A percentile compares a stretch with the other conserved stretches of the same genome.
These are phyloP conservation scores for Pisolithus albus DNA, from an alignment of 768 basidiomycete species.

Conservation along the genomic window DNA sequence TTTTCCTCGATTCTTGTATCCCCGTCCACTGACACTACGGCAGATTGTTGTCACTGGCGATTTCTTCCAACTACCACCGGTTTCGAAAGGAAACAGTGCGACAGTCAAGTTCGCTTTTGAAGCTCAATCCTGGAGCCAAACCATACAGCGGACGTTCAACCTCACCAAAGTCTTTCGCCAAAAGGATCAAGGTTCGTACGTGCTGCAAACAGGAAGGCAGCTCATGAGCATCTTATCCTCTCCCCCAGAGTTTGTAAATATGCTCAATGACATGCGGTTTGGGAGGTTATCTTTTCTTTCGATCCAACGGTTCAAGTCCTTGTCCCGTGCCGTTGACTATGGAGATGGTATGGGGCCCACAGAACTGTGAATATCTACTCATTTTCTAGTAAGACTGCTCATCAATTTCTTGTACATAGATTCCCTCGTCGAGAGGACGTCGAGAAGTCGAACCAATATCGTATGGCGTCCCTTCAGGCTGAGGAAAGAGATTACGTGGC, in stretches of 20 bases:
- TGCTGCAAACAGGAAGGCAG: not conserved
- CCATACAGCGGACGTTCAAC: conserved; percentile 80
- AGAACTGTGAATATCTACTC: conserved; percentile 61
- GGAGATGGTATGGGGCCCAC: conserved; percentile 82
- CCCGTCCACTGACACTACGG: conserved; percentile 1
- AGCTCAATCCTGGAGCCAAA: conserved; percentile 66
- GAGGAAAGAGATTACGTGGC: conserved; percentile 49
- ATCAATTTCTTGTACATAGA: conserved; percentile 33
- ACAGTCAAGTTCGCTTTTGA: conserved; percentile 88
- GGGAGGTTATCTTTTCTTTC: conserved; percentile 62
- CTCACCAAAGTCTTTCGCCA: conserved; percentile 95
- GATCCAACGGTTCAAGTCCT: conserved; percentile 58
- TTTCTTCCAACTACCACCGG: conserved; percentile 97
- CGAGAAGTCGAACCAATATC: conserved; percentile 67
- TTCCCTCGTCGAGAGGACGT: conserved; percentile 93
- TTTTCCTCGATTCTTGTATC: not conserved
- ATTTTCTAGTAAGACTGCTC: not conserved
- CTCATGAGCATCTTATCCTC: conserved; percentile 2
- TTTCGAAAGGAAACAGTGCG: conserved; percentile 48
- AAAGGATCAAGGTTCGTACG: conserved; percentile 69
- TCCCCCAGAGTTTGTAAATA: conserved; percentile 75
- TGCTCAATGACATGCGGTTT: conserved; percentile 98
- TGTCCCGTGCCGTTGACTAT: conserved; percentile 68
- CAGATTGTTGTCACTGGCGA: conserved; percentile 92
- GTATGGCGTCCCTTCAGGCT: conserved; percentile 56